Base-by-base conservation (phyloP, 1,139 yeast genomes). In the Hansenula sp. region DNA sequence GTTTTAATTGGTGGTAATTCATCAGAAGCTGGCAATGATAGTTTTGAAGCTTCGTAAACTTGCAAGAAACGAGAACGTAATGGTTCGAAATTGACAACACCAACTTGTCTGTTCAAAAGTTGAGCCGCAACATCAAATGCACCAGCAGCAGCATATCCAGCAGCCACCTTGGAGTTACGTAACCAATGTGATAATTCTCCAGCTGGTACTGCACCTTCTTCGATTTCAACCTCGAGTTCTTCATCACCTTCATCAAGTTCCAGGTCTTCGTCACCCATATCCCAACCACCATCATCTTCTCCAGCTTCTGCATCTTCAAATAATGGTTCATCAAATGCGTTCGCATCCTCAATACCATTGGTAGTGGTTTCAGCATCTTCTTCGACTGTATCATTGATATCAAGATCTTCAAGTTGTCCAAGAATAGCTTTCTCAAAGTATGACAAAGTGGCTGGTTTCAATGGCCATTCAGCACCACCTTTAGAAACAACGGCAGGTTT, bases 41-140 rank as follows among this genome's bases (percentile, higher is more conserved):
- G 68, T 66, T 87, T 87, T 29, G 87, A 79, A 21, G 95, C 75
- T 51, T 81, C 82, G 63, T 85, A 92, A 22, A 89, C 84, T 54
- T 88, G 92, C 60, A 85, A 55, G 68, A 92, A 94, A 47, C 96
- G 75, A 30, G 71, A 59, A 64, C 92, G 81, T 51, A 94, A 74
- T 19, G 98, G 98, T 55, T 81, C 95, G 61, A 94, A 90, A 53
- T 86, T 74, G 30, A 77, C 80, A 40, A 87, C 77, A 52, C 97
- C 98, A 40, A 84, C 73, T 65, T 94, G 98, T 56, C 94, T 84
- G 65, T 84, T 79, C 56, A 94, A 75, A 58, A 94, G 75, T 53
- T 88, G 92, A 29, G 97, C 94, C 34, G 98, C 98, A 47, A 92
- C 87, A 50, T 90, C 97, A 61, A 90, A 89, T 6, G 95, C 87